Evolutionary conservation across 805 yeast species (phyloP), one percentile per base, ranked within the genome.

Genomic region (Wickerhamomyces bovis): DNA sequence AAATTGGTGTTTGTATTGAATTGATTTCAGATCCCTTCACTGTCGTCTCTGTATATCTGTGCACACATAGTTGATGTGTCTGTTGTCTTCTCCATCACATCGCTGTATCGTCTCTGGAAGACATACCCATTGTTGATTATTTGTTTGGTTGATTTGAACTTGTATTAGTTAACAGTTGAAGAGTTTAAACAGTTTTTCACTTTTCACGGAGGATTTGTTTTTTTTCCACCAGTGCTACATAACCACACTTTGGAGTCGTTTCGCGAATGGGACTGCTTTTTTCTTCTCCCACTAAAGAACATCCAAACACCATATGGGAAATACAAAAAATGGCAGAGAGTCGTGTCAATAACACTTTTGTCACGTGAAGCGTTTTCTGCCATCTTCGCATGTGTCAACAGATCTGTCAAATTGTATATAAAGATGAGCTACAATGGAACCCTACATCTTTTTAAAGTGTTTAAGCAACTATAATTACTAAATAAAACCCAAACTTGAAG

Each of bases 41-140:
- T 11, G n/a, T 20, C 16, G 10, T 36, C n/a, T 19, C 39, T 36
- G 11, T 20, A 9, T 20, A 18, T 20, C n/a, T 20, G 8, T 36
- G 13, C 9, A 6, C 23, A 36, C 9, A 19, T 3, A 10, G n/a
- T 13, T 19, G 15, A 3, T 13, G 3, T 11, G 25, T 36, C 23
- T 36, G 4, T n/a, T n/a, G 8, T 36, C 6, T 8, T 20, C 22
- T 36, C 23, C n/a, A 2, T 20, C 23, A 19, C 23, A 20, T 9
- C 20, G 23, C 20, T 33, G 36, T 33, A 33, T 16, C 11, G 20
- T 16, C 39, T 13, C 19, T 36, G 10, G 16, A 19, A 20, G 23
- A 36, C 39, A 36, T 36, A 36, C 39, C 39, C 39, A 36, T 36
- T 36, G 39, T 36, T 36, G 39, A 36, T 36, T 36, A 36, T 19